Base-by-base conservation (phyloP, 164 flowering plant genomes). In the Litsea cubeba region DNA sequence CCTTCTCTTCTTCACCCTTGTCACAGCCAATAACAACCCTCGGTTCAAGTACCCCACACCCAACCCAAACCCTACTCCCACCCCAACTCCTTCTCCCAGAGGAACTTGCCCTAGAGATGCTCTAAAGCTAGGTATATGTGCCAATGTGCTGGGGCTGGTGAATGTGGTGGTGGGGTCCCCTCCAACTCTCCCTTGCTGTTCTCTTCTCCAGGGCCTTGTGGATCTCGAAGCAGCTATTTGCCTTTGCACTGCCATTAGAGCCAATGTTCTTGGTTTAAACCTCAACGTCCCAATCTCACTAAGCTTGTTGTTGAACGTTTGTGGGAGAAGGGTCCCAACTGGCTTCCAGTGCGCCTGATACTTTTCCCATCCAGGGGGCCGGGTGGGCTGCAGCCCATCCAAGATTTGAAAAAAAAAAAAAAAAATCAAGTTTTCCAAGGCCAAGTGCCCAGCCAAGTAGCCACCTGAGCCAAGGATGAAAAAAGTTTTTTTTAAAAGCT, bases 141-240 rank as follows among this genome's bases (percentile, higher is more conserved):
- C 86, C 17, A 72, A 90, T 69, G 18, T 90, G 78, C 74, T 92
- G 26, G 90, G 69, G 50, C 60, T 90, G 68, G 77, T 88, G 23
- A 71, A 81, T 71, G n/a, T 87, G 26, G 82, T 81, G 23, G 77
- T 90, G 25, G 93, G 94, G 10, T 71, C 76, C 40, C 90, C 97
- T 28, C 81, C 90, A 23, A 80, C 80, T 68, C 70, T 74, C 24
- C 85, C 88, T 15, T 92, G 97, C 81, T 90, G 97, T 81, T 72
- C 71, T 30, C 90, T 92, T 71, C 70, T 90, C 49, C 22, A 75
- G 14, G 91, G 90, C 15, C 79, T 91, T 22, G 88, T 72, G 40
- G 90, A 91, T 65, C 85, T 90, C 22, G 97, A 91, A 67, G 97
- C 94, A 0, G 93, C 93, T 1, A 85, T 81, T 15, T 91, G 96